Percentiles rank a stretch among this genome's conserved stretches.
Conservation (phyloP, 805 yeast genomes). For the Komagataella populi region DNA sequence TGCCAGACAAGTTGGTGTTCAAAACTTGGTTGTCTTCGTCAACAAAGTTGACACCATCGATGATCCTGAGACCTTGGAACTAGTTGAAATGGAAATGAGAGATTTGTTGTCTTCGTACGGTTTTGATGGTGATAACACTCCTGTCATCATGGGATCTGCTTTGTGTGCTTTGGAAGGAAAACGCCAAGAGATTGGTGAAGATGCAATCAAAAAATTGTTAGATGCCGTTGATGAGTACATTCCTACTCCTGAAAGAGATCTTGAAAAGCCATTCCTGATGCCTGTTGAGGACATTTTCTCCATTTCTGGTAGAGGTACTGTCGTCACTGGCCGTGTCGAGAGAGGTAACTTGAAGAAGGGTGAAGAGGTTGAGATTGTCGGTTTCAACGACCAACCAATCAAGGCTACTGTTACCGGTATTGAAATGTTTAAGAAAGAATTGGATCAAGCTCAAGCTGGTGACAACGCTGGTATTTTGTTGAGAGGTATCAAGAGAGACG, state of each 20-base stretch:
- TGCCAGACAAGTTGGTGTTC: slow-evolving; percentile 99
- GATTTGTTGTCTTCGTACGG: slow-evolving; percentile 85
- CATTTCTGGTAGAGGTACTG: slow-evolving; percentile 99
- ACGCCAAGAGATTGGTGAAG: slow-evolving; percentile 82
- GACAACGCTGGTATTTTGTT: slow-evolving; percentile 96
- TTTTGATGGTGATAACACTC: slow-evolving; percentile 96
- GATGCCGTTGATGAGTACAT: slow-evolving; percentile 88
- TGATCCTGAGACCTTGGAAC: slow-evolving; percentile 98
- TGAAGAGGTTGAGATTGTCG: slow-evolving; percentile 96
- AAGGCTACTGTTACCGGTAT: slow-evolving; percentile 96
- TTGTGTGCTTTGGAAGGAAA: slow-evolving; percentile 86
- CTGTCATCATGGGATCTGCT: slow-evolving; percentile 98
- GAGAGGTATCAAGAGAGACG: slow-evolving; percentile 98
- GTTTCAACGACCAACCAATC: slow-evolving; percentile 72
- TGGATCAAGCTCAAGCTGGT: slow-evolving; percentile 97
- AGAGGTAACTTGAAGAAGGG: slow-evolving; percentile 97
- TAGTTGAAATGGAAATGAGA: slow-evolving; percentile 99
- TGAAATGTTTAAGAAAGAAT: slow-evolving; percentile 98
- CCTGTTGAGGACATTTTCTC: slow-evolving; percentile 97
- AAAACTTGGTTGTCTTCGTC: slow-evolving; percentile 91
- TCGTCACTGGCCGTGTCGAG: slow-evolving; percentile 97
- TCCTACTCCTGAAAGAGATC: slow-evolving; percentile 94
- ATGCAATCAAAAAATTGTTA: slow-evolving; percentile 72
- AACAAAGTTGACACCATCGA: slow-evolving; percentile 97
- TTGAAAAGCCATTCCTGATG: slow-evolving; percentile 92